Evolutionary conservation across 1,284 basidiomycete genomes (phyloP).

Genomic region (Neotropicomus parvogracilis): DNA sequence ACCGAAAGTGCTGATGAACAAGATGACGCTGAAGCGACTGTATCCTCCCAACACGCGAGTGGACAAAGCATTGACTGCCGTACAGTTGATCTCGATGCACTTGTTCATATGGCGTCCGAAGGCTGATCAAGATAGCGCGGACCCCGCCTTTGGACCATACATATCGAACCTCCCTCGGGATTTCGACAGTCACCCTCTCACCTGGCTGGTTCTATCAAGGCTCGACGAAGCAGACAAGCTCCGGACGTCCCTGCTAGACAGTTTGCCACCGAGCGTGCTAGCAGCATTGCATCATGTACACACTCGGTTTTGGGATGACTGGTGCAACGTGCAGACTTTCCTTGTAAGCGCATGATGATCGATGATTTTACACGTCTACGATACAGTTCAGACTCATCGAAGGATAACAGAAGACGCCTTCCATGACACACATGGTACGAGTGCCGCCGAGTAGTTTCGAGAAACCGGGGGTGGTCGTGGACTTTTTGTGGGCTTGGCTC

Average conservation of each 20-base stretch:
- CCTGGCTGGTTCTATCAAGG: conserved; percentile 51
- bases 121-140: conserved; percentile 39
- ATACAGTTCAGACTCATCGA: conserved; percentile 1
- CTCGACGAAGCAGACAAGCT: conserved; percentile 15
- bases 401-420: conserved; percentile 12
- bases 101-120: conserved; percentile 51
- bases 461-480: conserved; percentile 4
- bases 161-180: conserved; percentile 67
- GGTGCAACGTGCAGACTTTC: conserved; percentile 44
- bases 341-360: conserved; percentile 41
- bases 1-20: conserved; percentile 64
- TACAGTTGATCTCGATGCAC: conserved; percentile 61
- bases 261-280: conserved; percentile 50
- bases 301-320: conserved; percentile 58
- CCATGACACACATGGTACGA: not conserved
- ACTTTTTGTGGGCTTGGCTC: conserved; percentile 82
- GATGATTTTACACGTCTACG: not conserved
- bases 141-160: conserved; percentile 71
- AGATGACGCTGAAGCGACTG: conserved; percentile 53
- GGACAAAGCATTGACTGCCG: conserved; percentile 45
- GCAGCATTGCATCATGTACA: conserved; percentile 47
- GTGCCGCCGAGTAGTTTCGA: conserved; percentile 16
- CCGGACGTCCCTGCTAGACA: conserved; percentile 34
- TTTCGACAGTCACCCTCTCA: conserved; percentile 73
- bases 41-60: conserved; percentile 40